Evolutionary conservation across 1,284 basidiomycete species (phyloP), one percentile per base, ranked within the genome.

Genomic region (Phenoliferia sp.): DNA sequence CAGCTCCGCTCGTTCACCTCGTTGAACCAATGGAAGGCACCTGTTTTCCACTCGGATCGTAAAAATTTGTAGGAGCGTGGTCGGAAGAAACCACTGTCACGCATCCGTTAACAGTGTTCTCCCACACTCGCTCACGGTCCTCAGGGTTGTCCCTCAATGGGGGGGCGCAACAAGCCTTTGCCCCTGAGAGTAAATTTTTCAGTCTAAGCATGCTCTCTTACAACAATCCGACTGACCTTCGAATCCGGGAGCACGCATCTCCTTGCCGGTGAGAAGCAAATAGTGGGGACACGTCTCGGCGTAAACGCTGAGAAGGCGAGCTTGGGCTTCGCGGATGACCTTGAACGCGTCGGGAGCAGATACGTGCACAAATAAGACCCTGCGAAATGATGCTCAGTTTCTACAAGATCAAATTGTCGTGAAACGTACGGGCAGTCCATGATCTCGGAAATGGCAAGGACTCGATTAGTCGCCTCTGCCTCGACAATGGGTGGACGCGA

Each of bases 241-340:
- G 33, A 70, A 70, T 29, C 59, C 57, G 2, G 61, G 66, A 3
- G 57, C 61, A 12, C 63, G n/a, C 74, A 77, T 76, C 62, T 70
- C 72, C 39, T 73, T 69, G 1, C 36, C 71, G n/a, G 67, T 70
- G 22, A 75, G 64, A 10, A 76, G 67, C 3, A 73, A 60, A 56
- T 73, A 77, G 34, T 76, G 76, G 0, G 75, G 76, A 60, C 76
- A 77, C 6, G 75, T 77, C 69, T 77, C 76, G 22, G 67, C 75
- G 33, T 70, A 76, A 16, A 77, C 55, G 29, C 75, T 73, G 56
- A 76, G 33, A 2, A 61, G 61, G 16, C 70, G 31, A 1, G 68
- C 69, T 57, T 77, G 76, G 26, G 76, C 75, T 28, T 68, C 65
- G 16, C 75, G 67, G 48, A 77, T 77, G 15, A 60, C 58, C n/a